phyloP scores from a whole-genome alignment of 345 rosid species.

The Isatis tinctoria region DNA sequence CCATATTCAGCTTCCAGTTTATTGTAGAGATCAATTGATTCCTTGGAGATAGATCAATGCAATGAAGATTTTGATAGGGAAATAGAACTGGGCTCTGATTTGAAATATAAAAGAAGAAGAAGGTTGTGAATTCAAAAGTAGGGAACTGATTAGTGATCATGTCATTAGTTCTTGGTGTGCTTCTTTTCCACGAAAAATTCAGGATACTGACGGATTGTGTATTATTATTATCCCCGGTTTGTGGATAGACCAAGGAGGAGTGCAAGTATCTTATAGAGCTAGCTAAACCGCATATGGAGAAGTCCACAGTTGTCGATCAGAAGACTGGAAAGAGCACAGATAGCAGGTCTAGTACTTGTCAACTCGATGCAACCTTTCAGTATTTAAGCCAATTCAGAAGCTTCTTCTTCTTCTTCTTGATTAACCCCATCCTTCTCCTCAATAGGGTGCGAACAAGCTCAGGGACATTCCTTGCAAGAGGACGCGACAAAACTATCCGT shows the following conservation, averaged over 20 bases:
- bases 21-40: neutral
- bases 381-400: neutral
- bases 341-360: conserved; percentile 54
- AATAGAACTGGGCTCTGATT: neutral
- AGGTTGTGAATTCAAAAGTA: neutral
- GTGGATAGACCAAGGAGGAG: conserved; percentile 65
- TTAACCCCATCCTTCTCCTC: conserved; percentile 1
- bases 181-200: neutral
- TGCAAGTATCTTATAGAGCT: conserved; percentile 70
- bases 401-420: neutral
- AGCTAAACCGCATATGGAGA: conserved; percentile 80
- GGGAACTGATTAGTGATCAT: neutral
- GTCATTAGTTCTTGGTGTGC: neutral
- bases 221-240: neutral
- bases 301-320: conserved; percentile 81
- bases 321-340: conserved; percentile 85
- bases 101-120: neutral
- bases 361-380: neutral
- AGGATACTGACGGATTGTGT: neutral
- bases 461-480: conserved; percentile 78
- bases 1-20: neutral
- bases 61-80: neutral
- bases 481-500: conserved; percentile 66
- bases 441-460: conserved; percentile 87
- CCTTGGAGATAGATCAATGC: neutral